Percentiles rank a stretch among this genome's conserved stretches.
These are phyloP conservation scores for Dendrocalamus latiflorus DNA, from an alignment of 202 grass and related monocot species.

Conservation along the genomic window DNA sequence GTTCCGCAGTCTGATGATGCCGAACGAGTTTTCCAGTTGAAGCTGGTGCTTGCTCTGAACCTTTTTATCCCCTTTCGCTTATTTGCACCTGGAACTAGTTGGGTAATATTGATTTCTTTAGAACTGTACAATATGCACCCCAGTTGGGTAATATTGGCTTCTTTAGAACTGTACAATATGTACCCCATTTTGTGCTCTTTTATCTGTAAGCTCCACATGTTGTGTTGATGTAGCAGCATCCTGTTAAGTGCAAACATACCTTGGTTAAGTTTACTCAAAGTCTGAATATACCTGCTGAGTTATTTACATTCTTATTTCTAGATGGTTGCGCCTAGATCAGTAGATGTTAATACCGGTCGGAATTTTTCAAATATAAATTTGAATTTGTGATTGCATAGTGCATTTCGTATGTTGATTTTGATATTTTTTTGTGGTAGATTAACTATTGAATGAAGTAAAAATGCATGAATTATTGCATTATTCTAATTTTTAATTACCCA, in stretches of 20 bases:
- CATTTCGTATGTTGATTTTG: no score
- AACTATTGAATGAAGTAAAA: no score
- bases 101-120: background rate
- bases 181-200: constrained; percentile 4
- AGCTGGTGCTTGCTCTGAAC: background rate
- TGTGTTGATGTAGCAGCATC: constrained; percentile 17
- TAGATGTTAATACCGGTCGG: background rate
- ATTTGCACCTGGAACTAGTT: constrained; percentile 17
- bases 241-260: background rate
- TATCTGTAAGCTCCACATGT: constrained; percentile 1
- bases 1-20: constrained; percentile 2
- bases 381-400: no score
- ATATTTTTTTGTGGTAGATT: no score
- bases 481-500: no score
- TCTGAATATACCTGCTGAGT: background rate
- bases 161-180: constrained; percentile 22
- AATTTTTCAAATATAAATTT: no score
- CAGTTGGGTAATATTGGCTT: constrained; percentile 5
- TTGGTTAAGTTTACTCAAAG: background rate
- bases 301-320: background rate
- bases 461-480: no score
- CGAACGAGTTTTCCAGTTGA: background rate
- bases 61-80: background rate
- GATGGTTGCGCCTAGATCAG: background rate
- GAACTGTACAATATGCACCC: no score